Evolutionary conservation across 1,284 basidiomycete species (phyloP).

Genomic region (Pseudozyma flocculosa): DNA sequence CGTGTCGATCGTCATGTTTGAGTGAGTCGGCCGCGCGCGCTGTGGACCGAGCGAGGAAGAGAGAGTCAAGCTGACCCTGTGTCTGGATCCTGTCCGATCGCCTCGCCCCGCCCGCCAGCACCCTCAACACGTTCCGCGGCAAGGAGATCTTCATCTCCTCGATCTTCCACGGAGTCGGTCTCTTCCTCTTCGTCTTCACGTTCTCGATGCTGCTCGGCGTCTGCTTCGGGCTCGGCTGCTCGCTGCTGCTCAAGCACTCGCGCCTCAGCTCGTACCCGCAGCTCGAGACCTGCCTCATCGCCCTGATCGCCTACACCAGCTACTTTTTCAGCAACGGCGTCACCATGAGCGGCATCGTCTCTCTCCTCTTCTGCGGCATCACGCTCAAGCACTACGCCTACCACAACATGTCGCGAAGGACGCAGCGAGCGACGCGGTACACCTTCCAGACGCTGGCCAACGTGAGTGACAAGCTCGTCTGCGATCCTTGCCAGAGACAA

Average conservation of each 20-base stretch:
- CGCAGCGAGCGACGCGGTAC: conserved; percentile 93
- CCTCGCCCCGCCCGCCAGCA: conserved; percentile 63
- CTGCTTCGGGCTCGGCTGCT: conserved; percentile 82
- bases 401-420: conserved; percentile 94
- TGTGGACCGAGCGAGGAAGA: too few relatives aligned
- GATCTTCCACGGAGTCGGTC: conserved; percentile 89
- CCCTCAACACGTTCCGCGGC: conserved; percentile 86
- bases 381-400: conserved; percentile 99
- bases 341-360: conserved; percentile 95
- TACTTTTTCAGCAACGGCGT: conserved; percentile 98
- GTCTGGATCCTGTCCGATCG: too few relatives aligned
- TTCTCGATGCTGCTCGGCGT: conserved; percentile 92
- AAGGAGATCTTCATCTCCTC: conserved; percentile 83
- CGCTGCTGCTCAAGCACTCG: conserved; percentile 92
- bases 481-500: too few relatives aligned
- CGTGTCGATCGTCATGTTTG: conserved; percentile 99
- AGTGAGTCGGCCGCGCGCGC: conserved; percentile 65
- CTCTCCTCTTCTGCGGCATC: conserved; percentile 96
- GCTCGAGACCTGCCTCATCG: conserved; percentile 84
- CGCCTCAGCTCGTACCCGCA: conserved; percentile 80
- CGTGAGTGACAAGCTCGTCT: conserved; percentile 5
- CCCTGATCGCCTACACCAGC: conserved; percentile 90
- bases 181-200: conserved; percentile 93
- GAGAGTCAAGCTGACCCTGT: background rate
- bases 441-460: conserved; percentile 60